Base-by-base conservation (phyloP, 768 basidiomycete genomes). In the Coprinopsis cinerea region DNA sequence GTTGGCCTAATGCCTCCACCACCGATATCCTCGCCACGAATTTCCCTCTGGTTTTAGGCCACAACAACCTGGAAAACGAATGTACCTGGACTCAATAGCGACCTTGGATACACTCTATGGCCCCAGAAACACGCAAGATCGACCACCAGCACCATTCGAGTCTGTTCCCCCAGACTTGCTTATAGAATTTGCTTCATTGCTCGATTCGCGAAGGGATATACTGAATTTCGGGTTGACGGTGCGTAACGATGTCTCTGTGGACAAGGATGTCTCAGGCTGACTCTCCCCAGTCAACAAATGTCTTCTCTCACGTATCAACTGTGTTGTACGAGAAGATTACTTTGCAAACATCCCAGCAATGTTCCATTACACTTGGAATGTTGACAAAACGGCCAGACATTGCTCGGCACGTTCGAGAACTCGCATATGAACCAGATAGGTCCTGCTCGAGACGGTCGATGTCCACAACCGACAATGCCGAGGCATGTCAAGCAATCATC, bases 341-440 rank as follows among this genome's bases (percentile, higher is more conserved):
- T 23, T 69, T 89, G 39, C 68, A 71, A 49, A 75, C 77, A 24
- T 61, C 69, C 1, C 68, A 73, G 24, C 86, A 89, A 72, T 88
- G 83, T 57, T 59, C 61, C n/a, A 58, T 63, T 11, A 89, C 88
- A 0, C 73, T 89, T 30, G 59, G 61, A 20, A 88, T 90, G 87
- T 80, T 90, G 26, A 57, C 58, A 49, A 61, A 61, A 13, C 69
- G 70, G 7, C 76, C 75, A 1, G 72, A 72, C 39, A 76, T 88
- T 41, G 80, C 87, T 0, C 78, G 85, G 18, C 87, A 88, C 59
- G 77, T 88, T 34, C 77, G 75, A 25, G 71, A 76, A 47, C 76
- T 90, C 15, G 55, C 73, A 18, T 77, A 75, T 5, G 64, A 61
- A 56, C 61, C 60, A 2, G 62, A 53, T 39, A 53, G 53, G 44